phyloP scores from a whole-genome alignment of 1,139 yeast genomes.

The Blastobotrys persicus region DNA sequence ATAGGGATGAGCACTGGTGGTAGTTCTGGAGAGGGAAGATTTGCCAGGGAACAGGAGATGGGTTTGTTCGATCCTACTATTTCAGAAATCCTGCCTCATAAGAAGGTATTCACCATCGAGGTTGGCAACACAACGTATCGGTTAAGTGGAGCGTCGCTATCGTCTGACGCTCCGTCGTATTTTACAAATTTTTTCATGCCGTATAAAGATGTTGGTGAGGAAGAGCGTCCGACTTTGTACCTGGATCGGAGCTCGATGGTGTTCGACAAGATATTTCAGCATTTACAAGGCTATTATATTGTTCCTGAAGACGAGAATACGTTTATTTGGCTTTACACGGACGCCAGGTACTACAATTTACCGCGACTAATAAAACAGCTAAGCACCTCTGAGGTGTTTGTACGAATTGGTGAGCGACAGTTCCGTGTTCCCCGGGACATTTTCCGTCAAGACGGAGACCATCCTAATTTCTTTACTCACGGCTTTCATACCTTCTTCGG shows the following conservation, averaged over 20 bases:
- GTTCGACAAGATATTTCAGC: conserved; percentile 63
- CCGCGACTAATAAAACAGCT: conserved; percentile 53
- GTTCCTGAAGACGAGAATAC: conserved; percentile 57
- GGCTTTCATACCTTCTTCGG: conserved; percentile 51
- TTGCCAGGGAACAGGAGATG: conserved; percentile 22
- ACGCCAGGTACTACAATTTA: conserved; percentile 69
- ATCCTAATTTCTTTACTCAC: conserved; percentile 73
- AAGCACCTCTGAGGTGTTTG: conserved; percentile 55
- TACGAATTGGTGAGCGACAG: conserved; percentile 57
- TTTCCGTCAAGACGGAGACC: conserved; percentile 59
- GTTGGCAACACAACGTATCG: conserved; percentile 55
- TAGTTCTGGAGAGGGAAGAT: neutral
- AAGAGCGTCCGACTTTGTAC: conserved; percentile 47
- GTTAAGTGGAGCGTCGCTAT: conserved; percentile 76
- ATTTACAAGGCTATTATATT: conserved; percentile 68
- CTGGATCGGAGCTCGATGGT: conserved; percentile 76
- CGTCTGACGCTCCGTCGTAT: conserved; percentile 66
- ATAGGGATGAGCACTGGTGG: conserved; percentile 1
- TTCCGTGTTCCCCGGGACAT: conserved; percentile 60
- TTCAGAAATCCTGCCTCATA: conserved; percentile 60
- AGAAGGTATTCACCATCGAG: conserved; percentile 66
- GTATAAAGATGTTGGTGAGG: conserved; percentile 26
- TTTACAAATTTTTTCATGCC: conserved; percentile 47
- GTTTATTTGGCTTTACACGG: conserved; percentile 63
- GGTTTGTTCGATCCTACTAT: conserved; percentile 47